Percentiles rank a stretch among this genome's conserved stretches.
Conservation (phyloP, 306 rosid genomes). For the Vigna hirtella region DNA sequence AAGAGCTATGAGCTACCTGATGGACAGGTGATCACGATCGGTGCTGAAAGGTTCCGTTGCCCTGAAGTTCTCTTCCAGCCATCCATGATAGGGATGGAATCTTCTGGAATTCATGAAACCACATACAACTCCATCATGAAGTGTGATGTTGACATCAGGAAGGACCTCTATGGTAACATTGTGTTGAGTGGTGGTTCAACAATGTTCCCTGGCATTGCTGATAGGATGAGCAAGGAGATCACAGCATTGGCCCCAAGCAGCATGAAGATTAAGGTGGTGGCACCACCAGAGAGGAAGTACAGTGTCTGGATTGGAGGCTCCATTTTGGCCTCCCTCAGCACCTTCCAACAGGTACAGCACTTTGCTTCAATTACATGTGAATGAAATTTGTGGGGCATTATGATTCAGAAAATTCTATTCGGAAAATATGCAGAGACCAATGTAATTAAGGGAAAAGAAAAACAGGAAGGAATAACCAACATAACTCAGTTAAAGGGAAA, state of each 20-base stretch:
- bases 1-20: conserved; percentile 97
- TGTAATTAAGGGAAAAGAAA: conserved; percentile 2
- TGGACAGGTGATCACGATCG: conserved; percentile 95
- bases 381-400: neutral
- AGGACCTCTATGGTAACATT: conserved; percentile 94
- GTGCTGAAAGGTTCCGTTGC: conserved; percentile 91
- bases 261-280: conserved; percentile 96
- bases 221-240: conserved; percentile 97
- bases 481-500: conserved; percentile 32
- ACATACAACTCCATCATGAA: conserved; percentile 99
- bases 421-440: conserved; percentile 2
- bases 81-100: conserved; percentile 98
- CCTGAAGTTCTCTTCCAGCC: conserved; percentile 99
- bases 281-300: conserved; percentile 97
- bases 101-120: conserved; percentile 94
- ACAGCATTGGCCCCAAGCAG: conserved; percentile 95
- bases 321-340: conserved; percentile 97
- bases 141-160: conserved; percentile 95
- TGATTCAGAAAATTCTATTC: conserved; percentile 4
- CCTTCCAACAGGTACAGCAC: conserved; percentile 93
- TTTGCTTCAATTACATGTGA: neutral
- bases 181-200: conserved; percentile 96
- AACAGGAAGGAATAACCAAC: neutral
- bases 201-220: conserved; percentile 98
- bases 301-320: conserved; percentile 99